These are phyloP conservation scores for Entomortierella chlamydospora DNA, from an alignment of 192 early-diverging fungal species.

Conservation along the genomic window DNA sequence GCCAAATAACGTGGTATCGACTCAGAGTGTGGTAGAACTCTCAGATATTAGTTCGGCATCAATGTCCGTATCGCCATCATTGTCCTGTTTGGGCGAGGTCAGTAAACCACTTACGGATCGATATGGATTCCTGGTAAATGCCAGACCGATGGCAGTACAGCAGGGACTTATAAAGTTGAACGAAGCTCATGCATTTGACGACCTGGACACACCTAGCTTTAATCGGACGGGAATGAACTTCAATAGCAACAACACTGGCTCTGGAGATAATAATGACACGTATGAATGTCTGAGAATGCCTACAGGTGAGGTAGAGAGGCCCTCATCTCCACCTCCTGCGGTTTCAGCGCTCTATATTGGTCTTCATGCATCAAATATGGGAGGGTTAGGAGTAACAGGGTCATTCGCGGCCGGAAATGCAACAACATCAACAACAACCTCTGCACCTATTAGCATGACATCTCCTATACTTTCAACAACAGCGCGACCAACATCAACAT, in stretches of 20 bases:
- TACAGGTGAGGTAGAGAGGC: conserved; percentile 13
- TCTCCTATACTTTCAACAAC: conserved; percentile 42
- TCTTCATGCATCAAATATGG: neutral
- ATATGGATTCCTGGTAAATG: conserved; percentile 49
- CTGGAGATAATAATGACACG: neutral
- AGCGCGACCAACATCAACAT: conserved; percentile 36
- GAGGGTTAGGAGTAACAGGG: neutral
- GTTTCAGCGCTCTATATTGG: conserved; percentile 27
- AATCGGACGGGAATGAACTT: neutral
- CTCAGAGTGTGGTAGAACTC: conserved; percentile 39
- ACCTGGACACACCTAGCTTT: conserved; percentile 22
- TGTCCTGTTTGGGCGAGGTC: conserved; percentile 18
- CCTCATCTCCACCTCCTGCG: conserved; percentile 15
- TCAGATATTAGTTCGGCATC: conserved; percentile 37
- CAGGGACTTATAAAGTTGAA: conserved; percentile 44
- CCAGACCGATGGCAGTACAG: conserved; percentile 46
- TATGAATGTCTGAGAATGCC: conserved; percentile 23
- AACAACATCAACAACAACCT: conserved; percentile 8
- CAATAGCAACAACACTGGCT: neutral
- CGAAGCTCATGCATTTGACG: conserved; percentile 28
- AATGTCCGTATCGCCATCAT: conserved; percentile 29
- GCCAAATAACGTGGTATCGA: neutral
- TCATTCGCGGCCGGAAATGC: conserved; percentile 9
- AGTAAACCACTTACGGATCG: conserved; percentile 46
- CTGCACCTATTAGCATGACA: conserved; percentile 16